Evolutionary conservation across 2,329 filamentous ascomycete species (phyloP), one percentile per base, ranked within the genome.

Genomic region (Penicillium occitanis): DNA sequence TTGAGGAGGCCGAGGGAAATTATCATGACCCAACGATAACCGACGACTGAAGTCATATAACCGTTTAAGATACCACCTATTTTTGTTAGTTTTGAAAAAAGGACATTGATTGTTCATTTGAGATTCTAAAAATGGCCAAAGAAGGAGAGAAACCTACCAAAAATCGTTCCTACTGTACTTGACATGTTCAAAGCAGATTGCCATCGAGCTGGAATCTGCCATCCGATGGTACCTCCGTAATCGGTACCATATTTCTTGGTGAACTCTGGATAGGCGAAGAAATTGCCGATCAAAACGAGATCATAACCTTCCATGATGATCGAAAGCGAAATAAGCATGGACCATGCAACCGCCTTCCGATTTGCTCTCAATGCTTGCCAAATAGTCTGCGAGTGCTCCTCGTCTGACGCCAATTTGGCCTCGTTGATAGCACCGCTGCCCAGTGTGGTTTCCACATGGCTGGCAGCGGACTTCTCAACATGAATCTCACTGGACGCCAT

Each of bases 251-350:
- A 82, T 61, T 80, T 81, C 55, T 68, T 69, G 55, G 76, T 78
- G 71, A 81, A 81, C 62, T 76, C 72, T 1, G 73, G 72, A 62
- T 80, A 80, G 68, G 73, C 78, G 79, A 87, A 93, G 74, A 95
- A 93, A 78, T 93, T 93, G 81, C 90, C 91, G 71, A 94, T 87
- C 64, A 96, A 81, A 71, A 87, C 89, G 66, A 95, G 83, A 74
- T 96, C 92, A 80, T 93, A 96, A 44, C 91, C 92, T 78, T 96
- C 92, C 93, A 97, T 97, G 72, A 87, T 87, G 73, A 96, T 95
- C 75, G 90, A 93, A 0, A 91, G 94, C n/a, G 90, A 94, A 77
- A 97, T 93, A 66, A 96, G 82, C 63, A 96, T 74, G 71, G 89
- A 92, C 91, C 92, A 97, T 25, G 82, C 85, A 66, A 96, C 89